These are phyloP conservation scores for Fusarium sp. DNA, from an alignment of 2,329 filamentous ascomycete genomes.

Conservation along the genomic window DNA sequence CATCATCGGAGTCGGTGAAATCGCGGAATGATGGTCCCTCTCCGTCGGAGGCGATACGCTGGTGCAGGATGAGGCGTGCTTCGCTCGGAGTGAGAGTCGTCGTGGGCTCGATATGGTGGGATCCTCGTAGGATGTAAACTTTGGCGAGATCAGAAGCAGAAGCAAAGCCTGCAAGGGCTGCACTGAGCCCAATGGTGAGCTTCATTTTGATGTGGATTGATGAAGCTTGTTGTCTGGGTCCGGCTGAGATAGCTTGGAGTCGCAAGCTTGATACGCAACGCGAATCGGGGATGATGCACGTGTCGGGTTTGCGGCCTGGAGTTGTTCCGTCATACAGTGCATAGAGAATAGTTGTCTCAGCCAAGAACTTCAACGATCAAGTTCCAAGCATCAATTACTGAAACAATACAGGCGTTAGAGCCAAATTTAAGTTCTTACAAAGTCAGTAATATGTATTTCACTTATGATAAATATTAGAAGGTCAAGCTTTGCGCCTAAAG, in stretches of 20 bases:
- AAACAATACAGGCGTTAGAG: not conserved
- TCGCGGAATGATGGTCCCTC: conserved; percentile 62
- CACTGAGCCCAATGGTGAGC: conserved; percentile 55
- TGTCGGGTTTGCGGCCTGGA: conserved; percentile 43
- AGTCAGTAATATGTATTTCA: too few relatives aligned
- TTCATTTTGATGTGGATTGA: conserved; percentile 54
- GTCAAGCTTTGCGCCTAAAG: too few relatives aligned
- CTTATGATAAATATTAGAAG: not conserved
- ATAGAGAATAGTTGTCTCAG: not conserved
- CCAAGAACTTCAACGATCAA: not conserved
- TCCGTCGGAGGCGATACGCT: conserved; percentile 62
- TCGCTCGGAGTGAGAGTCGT: conserved; percentile 63
- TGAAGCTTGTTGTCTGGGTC: conserved; percentile 48
- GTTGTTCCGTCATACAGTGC: conserved; percentile 49
- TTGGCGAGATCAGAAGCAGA: conserved; percentile 59
- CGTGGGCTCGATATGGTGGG: conserved; percentile 46
- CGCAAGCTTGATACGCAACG: conserved; percentile 46
- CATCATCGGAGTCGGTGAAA: conserved; percentile 54
- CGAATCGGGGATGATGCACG: conserved; percentile 42
- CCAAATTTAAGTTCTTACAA: too few relatives aligned
- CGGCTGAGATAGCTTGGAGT: conserved; percentile 48
- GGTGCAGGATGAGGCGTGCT: conserved; percentile 68
- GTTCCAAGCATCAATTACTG: not conserved
- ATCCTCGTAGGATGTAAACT: conserved; percentile 63
- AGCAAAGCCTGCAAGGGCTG: conserved; percentile 53